A percentile compares a stretch with the other conserved stretches of the same genome.
phyloP scores from a whole-genome alignment of 2,329 filamentous ascomycete species.

The Aspergillus hiratsukae region DNA sequence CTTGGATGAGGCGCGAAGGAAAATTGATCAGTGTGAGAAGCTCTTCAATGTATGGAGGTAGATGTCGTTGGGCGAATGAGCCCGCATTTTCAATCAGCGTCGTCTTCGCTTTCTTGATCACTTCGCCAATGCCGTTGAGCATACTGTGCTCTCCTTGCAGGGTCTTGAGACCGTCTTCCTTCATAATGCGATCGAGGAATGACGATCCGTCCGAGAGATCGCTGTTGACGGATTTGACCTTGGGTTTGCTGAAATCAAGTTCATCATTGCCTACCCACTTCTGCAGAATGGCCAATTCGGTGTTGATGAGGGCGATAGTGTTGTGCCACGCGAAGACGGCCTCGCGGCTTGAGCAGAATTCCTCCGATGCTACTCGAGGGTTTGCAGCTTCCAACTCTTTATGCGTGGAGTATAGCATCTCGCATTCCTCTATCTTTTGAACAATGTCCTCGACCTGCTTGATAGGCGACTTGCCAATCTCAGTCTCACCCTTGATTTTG shows the following conservation, averaged over 20 bases:
- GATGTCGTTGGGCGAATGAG: slow-evolving; percentile 79
- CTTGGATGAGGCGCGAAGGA: slow-evolving; percentile 88
- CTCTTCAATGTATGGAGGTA: slow-evolving; percentile 95
- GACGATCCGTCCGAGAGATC: slow-evolving; percentile 84
- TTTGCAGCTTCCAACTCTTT: slow-evolving; percentile 69
- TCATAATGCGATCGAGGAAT: slow-evolving; percentile 90
- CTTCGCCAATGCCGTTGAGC: slow-evolving; percentile 73
- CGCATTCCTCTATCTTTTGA: slow-evolving; percentile 82
- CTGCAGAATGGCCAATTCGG: slow-evolving; percentile 82
- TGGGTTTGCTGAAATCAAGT: slow-evolving; percentile 78
- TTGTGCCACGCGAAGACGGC: slow-evolving; percentile 95
- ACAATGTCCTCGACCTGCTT: slow-evolving; percentile 90
- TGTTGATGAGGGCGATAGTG: slow-evolving; percentile 93
- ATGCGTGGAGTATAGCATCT: slow-evolving; percentile 78
- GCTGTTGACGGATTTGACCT: slow-evolving; percentile 62
- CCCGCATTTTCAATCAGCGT: slow-evolving; percentile 83
- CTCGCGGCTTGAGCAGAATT: slow-evolving; percentile 78
- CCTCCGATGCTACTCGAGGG: slow-evolving; percentile 68
- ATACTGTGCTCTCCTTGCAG: slow-evolving; percentile 80
- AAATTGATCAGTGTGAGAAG: slow-evolving; percentile 95
- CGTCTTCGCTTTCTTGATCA: slow-evolving; percentile 89
- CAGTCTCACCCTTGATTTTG: slow-evolving; percentile 86
- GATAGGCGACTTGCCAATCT: slow-evolving; percentile 80
- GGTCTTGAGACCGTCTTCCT: slow-evolving; percentile 90
- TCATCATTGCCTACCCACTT: slow-evolving; percentile 97